Conservation (phyloP, 2,329 filamentous ascomycete genomes). For the Aspergillus japonicus region DNA sequence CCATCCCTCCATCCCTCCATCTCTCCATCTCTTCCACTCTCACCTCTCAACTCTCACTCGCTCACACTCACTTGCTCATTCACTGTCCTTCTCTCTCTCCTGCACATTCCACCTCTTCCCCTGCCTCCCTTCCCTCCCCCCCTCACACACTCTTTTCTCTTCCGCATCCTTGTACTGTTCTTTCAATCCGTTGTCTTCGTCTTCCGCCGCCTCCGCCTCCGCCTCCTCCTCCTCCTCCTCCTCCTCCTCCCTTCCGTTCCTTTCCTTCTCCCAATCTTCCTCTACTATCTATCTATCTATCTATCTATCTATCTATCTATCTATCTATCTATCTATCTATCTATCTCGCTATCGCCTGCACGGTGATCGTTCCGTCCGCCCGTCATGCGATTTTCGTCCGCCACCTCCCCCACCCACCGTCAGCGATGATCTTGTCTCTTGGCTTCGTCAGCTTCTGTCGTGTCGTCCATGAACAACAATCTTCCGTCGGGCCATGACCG, state of each 20-base stretch:
- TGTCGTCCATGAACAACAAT: conserved; percentile 7
- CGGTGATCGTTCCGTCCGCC: not conserved
- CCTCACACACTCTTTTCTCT: no score
- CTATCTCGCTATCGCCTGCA: not conserved
- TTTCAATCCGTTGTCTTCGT: no score
- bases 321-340: not conserved
- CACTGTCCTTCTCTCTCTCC: not conserved
- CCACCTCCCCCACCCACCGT: not conserved
- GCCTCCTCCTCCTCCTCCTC: not conserved
- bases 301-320: no score
- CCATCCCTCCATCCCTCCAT: no score
- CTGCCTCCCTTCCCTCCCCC: not conserved
- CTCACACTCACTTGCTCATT: not conserved
- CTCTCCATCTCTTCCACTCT: no score
- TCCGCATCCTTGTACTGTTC: no score
- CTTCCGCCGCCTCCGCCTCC: no score
- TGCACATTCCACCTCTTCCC: not conserved
- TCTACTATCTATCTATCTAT: not conserved
- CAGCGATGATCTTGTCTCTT: conserved; percentile 3
- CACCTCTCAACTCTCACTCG: no score
- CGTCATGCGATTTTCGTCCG: conserved; percentile 2
- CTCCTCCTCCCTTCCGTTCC: not conserved
- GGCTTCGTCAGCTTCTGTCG: not conserved
- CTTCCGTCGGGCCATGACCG: conserved; percentile 2
- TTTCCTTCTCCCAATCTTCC: not conserved